Evolutionary conservation across 345 rosid species (phyloP), one percentile per base, ranked within the genome.

Genomic region (Camelina sativa): DNA sequence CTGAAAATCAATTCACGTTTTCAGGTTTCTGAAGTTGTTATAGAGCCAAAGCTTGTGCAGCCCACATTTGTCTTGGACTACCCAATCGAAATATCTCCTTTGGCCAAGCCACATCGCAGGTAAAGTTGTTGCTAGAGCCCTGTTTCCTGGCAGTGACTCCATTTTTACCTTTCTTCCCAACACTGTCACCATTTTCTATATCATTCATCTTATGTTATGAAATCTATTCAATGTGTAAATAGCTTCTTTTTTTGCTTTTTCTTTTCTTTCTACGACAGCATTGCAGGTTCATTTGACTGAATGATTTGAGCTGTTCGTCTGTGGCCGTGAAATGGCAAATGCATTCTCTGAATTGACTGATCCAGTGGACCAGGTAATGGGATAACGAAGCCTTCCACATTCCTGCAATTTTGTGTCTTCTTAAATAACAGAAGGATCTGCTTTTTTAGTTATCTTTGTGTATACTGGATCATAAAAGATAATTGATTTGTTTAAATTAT

Each of bases 41-140:
- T 94, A 61, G 99, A 94, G 79, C 93, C 96, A 15, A 91, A 85
- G 85, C 98, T 91, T 69, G 72, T 88, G 77, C 98, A 94, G 69
- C 98, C 97, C 11, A 94, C 97, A 65, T 94, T 94, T 73, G 97
- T 91, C 65, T 79, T 94, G 83, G 98, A 94, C 84, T 94, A 91
- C 84, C 97, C 98, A 17, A 76, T 90, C 28, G 97, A 91, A 78
- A 87, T 91, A 86, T 94, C 98, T 84, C 97, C 97, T 48, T 86
- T 94, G 25, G 97, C 98, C 67, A 94, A 94, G 80, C 96, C 91
- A 72, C 98, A 91, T 52, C 79, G 96, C 75, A 74, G 96, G 97
- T 91, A 84, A 46, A 63, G 67, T 63, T 47, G 17, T 76, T 59
- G 53, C 58, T 32, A 13, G 22, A 57, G 65, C 52, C 55, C 23